Evolutionary conservation across 257 asterid species (phyloP), one percentile per base, ranked within the genome.

Genomic region (Forsythia viridissima): DNA sequence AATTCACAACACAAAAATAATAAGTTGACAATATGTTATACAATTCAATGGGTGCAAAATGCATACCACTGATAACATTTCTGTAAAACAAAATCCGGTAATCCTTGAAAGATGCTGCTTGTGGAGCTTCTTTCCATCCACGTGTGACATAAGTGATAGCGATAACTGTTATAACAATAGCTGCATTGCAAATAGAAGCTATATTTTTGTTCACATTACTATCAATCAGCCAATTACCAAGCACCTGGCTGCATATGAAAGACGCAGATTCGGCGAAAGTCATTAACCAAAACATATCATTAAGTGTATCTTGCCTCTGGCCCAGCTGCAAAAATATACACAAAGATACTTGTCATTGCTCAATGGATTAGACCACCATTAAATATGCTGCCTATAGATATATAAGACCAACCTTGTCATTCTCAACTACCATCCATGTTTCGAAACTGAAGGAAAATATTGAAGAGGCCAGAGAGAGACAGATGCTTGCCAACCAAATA

Each of bases 231-330:
- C 91, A 91, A 84, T 95, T 93, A 40, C 92, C 97, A 52, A 95
- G 65, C 63, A 78, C 86, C 79, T 93, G 98, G 87, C 97, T 91
- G 38, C 88, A 89, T 21, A 93, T 86, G 48, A 86, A 89, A 66
- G 92, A 82, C 39, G 96, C 90, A 72, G 93, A 88, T 81, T 89
- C 96, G 72, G 79, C 76, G 84, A 93, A 91, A 52, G 91, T 86
- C 99, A 96, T 96, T 82, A 92, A 75, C 99, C 99, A 96, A 86
- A 93, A 94, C 97, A 92, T 87, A 77, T 96, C 97, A 85, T 92
- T 96, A 83, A 88, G 81, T 51, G 88, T 79, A 78, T 96, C 99
- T 79, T 90, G 96, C 92, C 96, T 87, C 85, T 89, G 97, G 75
- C 94, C 98, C 38, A 88, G 83, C 99, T 96, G 92, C 87, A 86